Conservation (phyloP, 768 basidiomycete genomes). For the Boletus barrowsii region DNA sequence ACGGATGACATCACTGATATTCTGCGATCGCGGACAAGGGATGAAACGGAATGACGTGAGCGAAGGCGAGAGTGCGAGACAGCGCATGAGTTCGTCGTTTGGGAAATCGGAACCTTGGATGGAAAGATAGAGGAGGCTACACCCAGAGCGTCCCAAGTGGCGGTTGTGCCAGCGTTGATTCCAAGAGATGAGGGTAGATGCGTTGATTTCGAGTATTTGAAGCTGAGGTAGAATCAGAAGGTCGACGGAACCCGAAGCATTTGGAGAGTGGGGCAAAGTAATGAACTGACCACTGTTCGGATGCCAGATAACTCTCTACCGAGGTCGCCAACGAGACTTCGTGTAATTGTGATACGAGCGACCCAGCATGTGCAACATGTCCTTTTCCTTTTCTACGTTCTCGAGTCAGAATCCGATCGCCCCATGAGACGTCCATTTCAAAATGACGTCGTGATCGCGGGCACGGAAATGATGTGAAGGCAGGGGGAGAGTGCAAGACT, state of each 20-base stretch:
- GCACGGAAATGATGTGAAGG: slow-evolving; percentile 8
- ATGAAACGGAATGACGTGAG: slow-evolving; percentile 13
- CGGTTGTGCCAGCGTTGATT: slow-evolving; percentile 3
- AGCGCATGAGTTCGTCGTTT: slow-evolving; percentile 16
- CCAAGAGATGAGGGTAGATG: not conserved
- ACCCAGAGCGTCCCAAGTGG: slow-evolving; percentile 12
- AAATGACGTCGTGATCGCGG: slow-evolving; percentile 14
- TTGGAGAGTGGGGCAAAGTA: slow-evolving; percentile 9
- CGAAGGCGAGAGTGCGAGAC: slow-evolving; percentile 13
- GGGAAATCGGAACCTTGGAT: slow-evolving; percentile 15
- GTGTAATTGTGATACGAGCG: slow-evolving; percentile 6
- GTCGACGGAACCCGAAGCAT: slow-evolving; percentile 16
- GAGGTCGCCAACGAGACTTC: slow-evolving; percentile 18
- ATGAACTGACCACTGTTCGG: not conserved
- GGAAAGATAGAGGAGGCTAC: slow-evolving; percentile 9
- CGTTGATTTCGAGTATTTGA: no score
- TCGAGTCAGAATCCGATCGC: no score
- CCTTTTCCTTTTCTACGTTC: no score
- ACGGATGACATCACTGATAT: slow-evolving; percentile 6
- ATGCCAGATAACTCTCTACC: slow-evolving; percentile 5
- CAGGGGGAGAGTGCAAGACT: slow-evolving; percentile 14
- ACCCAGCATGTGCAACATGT: not conserved
- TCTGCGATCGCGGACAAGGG: slow-evolving; percentile 16
- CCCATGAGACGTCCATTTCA: slow-evolving; percentile 1
- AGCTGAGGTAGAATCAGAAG: slow-evolving; percentile 17